Evolutionary conservation across 2,329 filamentous ascomycete species (phyloP), one percentile per base, ranked within the genome.

Genomic region (Aspergillus sp.): DNA sequence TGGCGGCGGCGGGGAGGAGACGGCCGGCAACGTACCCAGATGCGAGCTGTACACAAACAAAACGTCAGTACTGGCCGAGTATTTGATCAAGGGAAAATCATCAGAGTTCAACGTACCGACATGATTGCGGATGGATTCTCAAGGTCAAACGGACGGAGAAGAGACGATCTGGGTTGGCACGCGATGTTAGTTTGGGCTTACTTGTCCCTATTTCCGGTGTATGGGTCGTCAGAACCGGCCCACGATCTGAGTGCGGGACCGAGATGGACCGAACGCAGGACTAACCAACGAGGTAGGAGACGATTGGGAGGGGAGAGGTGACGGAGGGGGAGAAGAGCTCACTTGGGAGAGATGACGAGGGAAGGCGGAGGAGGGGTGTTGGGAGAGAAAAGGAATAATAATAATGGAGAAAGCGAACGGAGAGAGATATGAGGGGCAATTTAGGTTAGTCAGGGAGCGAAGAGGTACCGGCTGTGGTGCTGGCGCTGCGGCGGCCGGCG

Each of bases 391-490:
- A 56, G 43, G 34, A 47, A 47, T 52, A 54, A 52, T 52, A 43
- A 43, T 47, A 52, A 29, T 29, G 43, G 56, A 17, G 34, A 38
- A n/a, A 17, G 34, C 34, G 16, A 13, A n/a, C 34, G 49, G 54
- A 50, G 52, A 49, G 57, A 68, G 63, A 68, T 64, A 66, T 42
- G 68, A 70, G 67, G 66, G 66, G 68, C 66, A 68, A 60, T 59
- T 55, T 19, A 21, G 40, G 40, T 42, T 42, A 42, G 40, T 42
- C 40, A 42, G 40, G 40, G 16, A 38, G 16, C 9, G 7, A 29
- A 29, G 25, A 29, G 40, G n/a, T 42, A 61, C 64, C 64, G 66
- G 63, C 68, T 68, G 62, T 58, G 59, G 59, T 63, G 55, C 56
- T 19, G 20, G 34, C 34, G 32, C 4, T 42, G 40, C 40, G n/a